A percentile compares a stretch with the other conserved stretches of the same genome.
Conservation (phyloP, 2,329 filamentous ascomycete genomes). For the Gnomoniopsis smithogilvyi region DNA sequence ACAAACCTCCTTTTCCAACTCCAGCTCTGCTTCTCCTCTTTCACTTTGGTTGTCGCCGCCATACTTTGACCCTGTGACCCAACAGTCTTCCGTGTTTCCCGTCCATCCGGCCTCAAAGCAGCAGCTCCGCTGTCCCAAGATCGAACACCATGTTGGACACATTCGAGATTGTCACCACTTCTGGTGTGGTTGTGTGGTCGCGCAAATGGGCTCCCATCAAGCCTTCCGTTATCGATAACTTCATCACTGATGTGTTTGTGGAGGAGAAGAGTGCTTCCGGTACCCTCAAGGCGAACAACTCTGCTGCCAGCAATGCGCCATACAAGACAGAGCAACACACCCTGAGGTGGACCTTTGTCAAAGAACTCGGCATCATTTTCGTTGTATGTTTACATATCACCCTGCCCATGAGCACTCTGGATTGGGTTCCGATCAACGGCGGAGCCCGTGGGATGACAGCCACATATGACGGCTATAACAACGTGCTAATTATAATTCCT, state of each 20-base stretch:
- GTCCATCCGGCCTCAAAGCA: neutral
- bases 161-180: slow-evolving; percentile 95
- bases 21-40: neutral
- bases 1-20: neutral
- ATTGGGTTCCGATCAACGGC: too few relatives aligned
- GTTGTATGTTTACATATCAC: slow-evolving; percentile 57
- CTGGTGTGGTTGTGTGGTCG: slow-evolving; percentile 96
- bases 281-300: slow-evolving; percentile 55
- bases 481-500: neutral
- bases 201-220: slow-evolving; percentile 78
- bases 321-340: slow-evolving; percentile 94
- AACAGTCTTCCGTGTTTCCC: neutral
- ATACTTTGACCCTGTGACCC: neutral
- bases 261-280: slow-evolving; percentile 76
- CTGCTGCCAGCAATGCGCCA: slow-evolving; percentile 62
- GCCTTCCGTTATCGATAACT: slow-evolving; percentile 82
- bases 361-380: slow-evolving; percentile 93
- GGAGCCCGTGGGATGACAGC: too few relatives aligned
- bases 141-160: slow-evolving; percentile 75
- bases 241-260: slow-evolving; percentile 96
- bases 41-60: neutral
- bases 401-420: too few relatives aligned
- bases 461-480: neutral
- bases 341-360: slow-evolving; percentile 87
- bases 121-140: neutral